These are phyloP conservation scores for Houttuynia cordata DNA, from an alignment of 164 flowering plant species.

Conservation along the genomic window DNA sequence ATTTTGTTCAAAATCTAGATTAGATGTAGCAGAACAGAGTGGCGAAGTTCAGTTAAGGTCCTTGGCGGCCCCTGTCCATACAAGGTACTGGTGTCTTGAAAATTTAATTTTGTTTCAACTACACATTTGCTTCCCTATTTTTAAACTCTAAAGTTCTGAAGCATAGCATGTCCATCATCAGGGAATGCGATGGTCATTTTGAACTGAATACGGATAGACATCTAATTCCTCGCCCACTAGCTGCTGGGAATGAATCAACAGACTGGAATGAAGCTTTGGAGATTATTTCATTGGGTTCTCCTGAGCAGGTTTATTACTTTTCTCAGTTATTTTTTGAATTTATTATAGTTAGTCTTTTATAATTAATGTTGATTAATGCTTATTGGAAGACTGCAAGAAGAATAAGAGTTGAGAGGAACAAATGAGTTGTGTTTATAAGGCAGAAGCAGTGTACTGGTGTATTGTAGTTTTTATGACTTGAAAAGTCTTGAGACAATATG, in stretches of 20 bases:
- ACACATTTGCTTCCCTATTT: neutral
- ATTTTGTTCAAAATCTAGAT: constrained; percentile 22
- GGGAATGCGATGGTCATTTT: constrained; percentile 51
- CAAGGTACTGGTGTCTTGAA: constrained; percentile 29
- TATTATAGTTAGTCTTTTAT: too few relatives aligned
- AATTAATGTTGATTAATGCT: too few relatives aligned
- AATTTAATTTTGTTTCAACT: neutral
- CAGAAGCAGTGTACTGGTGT: too few relatives aligned
- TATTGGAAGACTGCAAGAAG: too few relatives aligned
- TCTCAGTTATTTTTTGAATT: neutral
- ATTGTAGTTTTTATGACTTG: too few relatives aligned
- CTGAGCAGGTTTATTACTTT: constrained; percentile 59
- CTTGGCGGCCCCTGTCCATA: constrained; percentile 33
- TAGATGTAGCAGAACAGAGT: constrained; percentile 91
- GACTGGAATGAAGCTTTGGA: constrained; percentile 99
- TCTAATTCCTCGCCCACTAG: constrained; percentile 24
- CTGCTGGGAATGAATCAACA: constrained; percentile 54
- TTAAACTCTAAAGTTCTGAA: constrained; percentile 2
- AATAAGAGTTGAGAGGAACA: too few relatives aligned
- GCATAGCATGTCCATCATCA: constrained; percentile 8
- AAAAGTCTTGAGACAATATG: too few relatives aligned
- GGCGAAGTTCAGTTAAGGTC: constrained; percentile 61
- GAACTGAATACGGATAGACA: constrained; percentile 51
- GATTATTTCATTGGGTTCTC: constrained; percentile 68
- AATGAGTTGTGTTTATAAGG: too few relatives aligned